A percentile compares a stretch with the other conserved stretches of the same genome.
phyloP scores from a whole-genome alignment of 192 early-diverging fungal species.

The Coemansia asiatica region DNA sequence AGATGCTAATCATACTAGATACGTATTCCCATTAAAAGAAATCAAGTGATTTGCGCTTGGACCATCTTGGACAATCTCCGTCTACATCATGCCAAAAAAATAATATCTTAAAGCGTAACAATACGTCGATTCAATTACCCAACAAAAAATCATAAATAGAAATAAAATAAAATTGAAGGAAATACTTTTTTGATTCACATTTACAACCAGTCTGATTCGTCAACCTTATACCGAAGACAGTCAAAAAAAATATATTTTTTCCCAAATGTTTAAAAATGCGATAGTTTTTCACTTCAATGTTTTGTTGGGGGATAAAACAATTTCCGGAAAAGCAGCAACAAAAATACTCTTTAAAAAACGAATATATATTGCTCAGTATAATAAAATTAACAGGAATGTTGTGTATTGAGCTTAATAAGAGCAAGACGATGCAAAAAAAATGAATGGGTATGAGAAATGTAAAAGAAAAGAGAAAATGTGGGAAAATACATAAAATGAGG shows the following conservation, averaged over 20 bases:
- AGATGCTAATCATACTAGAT: too few relatives aligned
- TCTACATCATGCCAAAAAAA: too few relatives aligned
- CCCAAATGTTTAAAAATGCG: neutral
- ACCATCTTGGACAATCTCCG: neutral
- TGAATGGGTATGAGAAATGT: neutral
- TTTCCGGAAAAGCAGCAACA: too few relatives aligned
- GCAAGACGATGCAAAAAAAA: too few relatives aligned
- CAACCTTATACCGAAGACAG: neutral
- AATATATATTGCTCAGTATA: too few relatives aligned
- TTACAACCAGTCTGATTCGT: neutral
- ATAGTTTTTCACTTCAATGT: neutral
- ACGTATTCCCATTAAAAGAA: neutral
- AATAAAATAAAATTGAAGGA: too few relatives aligned
- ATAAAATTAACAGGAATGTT: too few relatives aligned
- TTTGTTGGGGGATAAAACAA: neutral
- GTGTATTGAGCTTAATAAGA: too few relatives aligned
- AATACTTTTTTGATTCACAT: neutral
- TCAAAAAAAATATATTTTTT: neutral
- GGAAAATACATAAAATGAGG: too few relatives aligned
- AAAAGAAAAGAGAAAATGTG: slow-evolving; percentile 6
- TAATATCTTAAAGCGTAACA: too few relatives aligned
- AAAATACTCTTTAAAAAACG: too few relatives aligned
- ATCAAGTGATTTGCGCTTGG: neutral
- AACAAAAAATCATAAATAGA: neutral
- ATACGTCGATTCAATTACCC: too few relatives aligned